Conservation (phyloP, 306 rosid species). For the Sophora flavescens region DNA sequence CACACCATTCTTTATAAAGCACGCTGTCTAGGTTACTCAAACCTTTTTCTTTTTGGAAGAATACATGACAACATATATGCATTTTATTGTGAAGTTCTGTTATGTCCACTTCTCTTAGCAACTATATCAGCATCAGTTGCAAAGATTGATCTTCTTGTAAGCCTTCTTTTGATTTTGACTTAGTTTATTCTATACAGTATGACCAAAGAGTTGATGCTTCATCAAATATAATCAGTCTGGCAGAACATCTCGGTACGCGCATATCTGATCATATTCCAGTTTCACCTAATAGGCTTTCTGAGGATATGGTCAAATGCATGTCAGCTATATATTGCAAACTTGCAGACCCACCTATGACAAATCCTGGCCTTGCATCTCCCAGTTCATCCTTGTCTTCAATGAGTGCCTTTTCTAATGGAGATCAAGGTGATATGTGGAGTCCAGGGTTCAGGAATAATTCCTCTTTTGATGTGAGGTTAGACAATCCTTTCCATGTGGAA, state of each 20-base stretch:
- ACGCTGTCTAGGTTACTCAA: not conserved
- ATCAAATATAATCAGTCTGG: constrained; percentile 77
- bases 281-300: constrained; percentile 81
- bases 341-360: constrained; percentile 70
- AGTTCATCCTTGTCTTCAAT: constrained; percentile 75
- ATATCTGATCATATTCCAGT: constrained; percentile 79
- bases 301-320: constrained; percentile 93
- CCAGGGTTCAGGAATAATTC: constrained; percentile 71
- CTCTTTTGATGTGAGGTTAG: constrained; percentile 73
- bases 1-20: not conserved
- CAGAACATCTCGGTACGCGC: constrained; percentile 84
- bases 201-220: constrained; percentile 61
- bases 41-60: not conserved
- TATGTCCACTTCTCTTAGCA: constrained; percentile 12
- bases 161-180: constrained; percentile 46
- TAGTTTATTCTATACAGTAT: constrained; percentile 59
- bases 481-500: constrained; percentile 88
- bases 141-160: constrained; percentile 22
- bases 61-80: constrained; percentile 14
- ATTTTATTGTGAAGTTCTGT: constrained; percentile 27
- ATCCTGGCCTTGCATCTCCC: constrained; percentile 80
- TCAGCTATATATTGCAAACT: constrained; percentile 87
- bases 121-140: not conserved
- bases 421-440: constrained; percentile 82
- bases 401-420: constrained; percentile 73